Evolutionary conservation across 2,329 filamentous ascomycete genomes (phyloP), one percentile per base, ranked within the genome.

Genomic region (Metarhizium brunneum): DNA sequence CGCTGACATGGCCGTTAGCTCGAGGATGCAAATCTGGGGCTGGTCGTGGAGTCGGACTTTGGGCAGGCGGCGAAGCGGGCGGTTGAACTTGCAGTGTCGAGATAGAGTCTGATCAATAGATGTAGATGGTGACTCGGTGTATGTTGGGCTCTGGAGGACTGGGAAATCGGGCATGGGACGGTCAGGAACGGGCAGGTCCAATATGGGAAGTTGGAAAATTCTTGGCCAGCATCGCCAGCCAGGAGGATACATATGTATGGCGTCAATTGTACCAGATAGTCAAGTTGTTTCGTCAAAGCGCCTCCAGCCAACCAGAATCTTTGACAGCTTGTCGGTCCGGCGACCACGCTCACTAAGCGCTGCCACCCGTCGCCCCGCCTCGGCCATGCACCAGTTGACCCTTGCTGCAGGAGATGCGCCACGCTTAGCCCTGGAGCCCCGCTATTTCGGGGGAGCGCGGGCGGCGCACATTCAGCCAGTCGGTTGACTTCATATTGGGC

Each of bases 1-100:
- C 10, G 51, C 8, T 47, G 45, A 54, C 36, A 29, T 30, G 10
- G 29, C 18, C 13, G 20, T 1, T 35, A 74, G 73, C 62, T 75
- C 1, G 61, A 67, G 14, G 64, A 69, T 16, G 69, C 71, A 0
- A 57, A 69, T 30, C 51, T 73, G 49, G 69, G 69, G 1, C 58
- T 75, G 1, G 50, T 70, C 3, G 69, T 74, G 0, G 71, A 74
- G 42, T 66, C 69, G 0, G 71, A 70, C 29, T 74, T 75, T 53
- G 73, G 71, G 1, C 60, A 64, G 10, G 70, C 67, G 35, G 65
- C 71, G 1, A 62, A 58, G 54, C 67, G 62, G 36, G 69, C 65
- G 2, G 71, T 75, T 1, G 63, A 68, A 10, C 56, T 71, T 16
- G 69, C 68, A 16, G 36, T 18, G 18, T 45, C 16, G 25, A 25